Base-by-base conservation (phyloP, 805 yeast species). In the Barnettozyma californica region DNA sequence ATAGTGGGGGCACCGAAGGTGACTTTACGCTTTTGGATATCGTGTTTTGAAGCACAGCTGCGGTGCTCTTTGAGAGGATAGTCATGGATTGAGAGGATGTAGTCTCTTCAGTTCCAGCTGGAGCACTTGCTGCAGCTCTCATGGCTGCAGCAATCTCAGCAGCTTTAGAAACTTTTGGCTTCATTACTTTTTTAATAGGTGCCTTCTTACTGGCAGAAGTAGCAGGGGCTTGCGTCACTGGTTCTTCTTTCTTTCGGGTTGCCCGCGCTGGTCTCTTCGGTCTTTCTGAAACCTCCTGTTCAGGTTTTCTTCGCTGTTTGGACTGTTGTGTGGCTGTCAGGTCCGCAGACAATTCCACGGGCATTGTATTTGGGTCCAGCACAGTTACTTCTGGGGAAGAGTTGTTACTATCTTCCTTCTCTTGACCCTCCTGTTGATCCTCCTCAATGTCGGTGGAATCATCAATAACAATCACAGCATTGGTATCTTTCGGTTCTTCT, bases 101-200 rank as follows among this genome's bases (percentile, higher is more conserved):
- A 14, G 33, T n/a, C 33, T 13, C 20, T 13, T 27, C 16, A 18
- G 36, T 10, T 38, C 34, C 16, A 16, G 37, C 20, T n/a, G 29
- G 9, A 18, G 9, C 27, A 14, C 27, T 21, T 21, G 4, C 42
- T 19, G 48, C 49, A 8, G 48, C 53, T 40, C 47, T 40, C 47
- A 44, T 44, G 13, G 44, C 44, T 18, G 44, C 46, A n/a, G 52
- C 52, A 5, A 39, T 1, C 20, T 46, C 52, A 29, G 49, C 45
- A 26, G 52, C 49, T 23, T 41, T 50, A 2, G 38, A 18, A 9
- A 46, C 43, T 19, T 46, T 49, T 4, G 45, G n/a, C 26, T 44
- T 42, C 10, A 46, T 18, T 31, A 45, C 38, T 18, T 19, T 25
- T 25, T 8, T 13, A 21, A 29, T 25, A 7, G 16, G 35, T 25